phyloP scores from a whole-genome alignment of 805 yeast species.

The Ogataea methylovora region DNA sequence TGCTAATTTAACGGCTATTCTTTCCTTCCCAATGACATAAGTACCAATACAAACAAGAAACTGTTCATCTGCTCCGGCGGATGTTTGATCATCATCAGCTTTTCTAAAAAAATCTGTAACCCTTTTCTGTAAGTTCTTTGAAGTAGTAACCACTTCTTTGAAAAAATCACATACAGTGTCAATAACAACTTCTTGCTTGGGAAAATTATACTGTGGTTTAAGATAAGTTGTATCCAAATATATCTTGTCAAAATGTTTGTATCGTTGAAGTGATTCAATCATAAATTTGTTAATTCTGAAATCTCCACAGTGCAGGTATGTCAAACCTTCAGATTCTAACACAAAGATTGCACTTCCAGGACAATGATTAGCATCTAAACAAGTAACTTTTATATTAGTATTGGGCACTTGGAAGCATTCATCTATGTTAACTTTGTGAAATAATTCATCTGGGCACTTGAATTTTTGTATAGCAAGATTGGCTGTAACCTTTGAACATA shows the following conservation, averaged over 20 bases:
- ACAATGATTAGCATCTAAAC: slow-evolving; percentile 88
- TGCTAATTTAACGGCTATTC: slow-evolving; percentile 64
- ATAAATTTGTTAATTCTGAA: slow-evolving; percentile 63
- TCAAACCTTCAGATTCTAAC: slow-evolving; percentile 40
- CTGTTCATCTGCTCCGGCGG: slow-evolving; percentile 7
- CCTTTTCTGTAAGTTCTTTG: slow-evolving; percentile 20
- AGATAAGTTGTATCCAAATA: slow-evolving; percentile 91
- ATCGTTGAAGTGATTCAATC: slow-evolving; percentile 27
- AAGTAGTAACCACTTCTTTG: slow-evolving; percentile 18
- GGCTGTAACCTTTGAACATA: slow-evolving; percentile 66
- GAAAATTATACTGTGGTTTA: slow-evolving; percentile 67
- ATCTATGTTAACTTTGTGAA: slow-evolving; percentile 36
- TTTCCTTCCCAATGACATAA: slow-evolving; percentile 89
- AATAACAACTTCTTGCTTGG: slow-evolving; percentile 67
- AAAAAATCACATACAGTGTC: slow-evolving; percentile 47
- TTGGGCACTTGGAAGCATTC: slow-evolving; percentile 31
- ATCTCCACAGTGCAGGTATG: slow-evolving; percentile 84
- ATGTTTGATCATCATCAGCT: background rate
- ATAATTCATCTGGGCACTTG: slow-evolving; percentile 38
- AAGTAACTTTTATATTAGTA: slow-evolving; percentile 42
- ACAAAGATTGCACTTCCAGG: slow-evolving; percentile 89
- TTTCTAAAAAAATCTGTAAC: slow-evolving; percentile 29
- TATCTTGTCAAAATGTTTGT: slow-evolving; percentile 42
- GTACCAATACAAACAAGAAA: slow-evolving; percentile 69
- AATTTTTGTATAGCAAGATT: slow-evolving; percentile 46